Evolutionary conservation across 306 rosid species (phyloP), one percentile per base, ranked within the genome.

Genomic region (Corylus avellana): DNA sequence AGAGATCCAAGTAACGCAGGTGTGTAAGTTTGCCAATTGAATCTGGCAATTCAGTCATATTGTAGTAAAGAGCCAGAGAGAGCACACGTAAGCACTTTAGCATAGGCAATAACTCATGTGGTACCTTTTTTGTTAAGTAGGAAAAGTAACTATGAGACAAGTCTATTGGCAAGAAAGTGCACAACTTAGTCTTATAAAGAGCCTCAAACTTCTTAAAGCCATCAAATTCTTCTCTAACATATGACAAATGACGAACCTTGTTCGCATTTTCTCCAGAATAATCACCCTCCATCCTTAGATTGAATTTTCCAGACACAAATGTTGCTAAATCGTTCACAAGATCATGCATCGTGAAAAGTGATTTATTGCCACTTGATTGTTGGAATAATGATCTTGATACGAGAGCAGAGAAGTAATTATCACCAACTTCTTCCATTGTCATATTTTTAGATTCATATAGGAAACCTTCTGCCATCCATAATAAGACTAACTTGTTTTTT

Each of bases 251-350:
- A 4, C 90, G 87, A 44, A 55, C 50, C 35, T 61, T 74, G 10
- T 37, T 20, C 0, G 51, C 4, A 1, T 68, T n/a, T 51, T n/a
- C 70, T 32, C 5, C 1, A 32, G 22, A 32, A 8, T 48, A 17
- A 11, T 49, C 4, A 4, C 75, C 77, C 47, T 75, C 76, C 47
- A 71, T 61, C 50, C 49, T 75, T 42, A 35, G 59, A 50, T 25
- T 74, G 14, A 70, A 70, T 20, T 75, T 58, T 13, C 83, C 78
- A 8, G 81, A 73, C 16, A 78, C 63, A 59, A 20, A 48, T 39
- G 80, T 75, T 56, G 88, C 88, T 27, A 89, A 64, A 63, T 86
- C 90, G 50, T 82, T 54, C 16, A 86, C 54, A 39, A 84, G 83
- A 57, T 72, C 78, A 69, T 84, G 88, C 86, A 86, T 80, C 44